Percentiles rank a stretch among this genome's conserved stretches.
These are phyloP conservation scores for Torulaspora indica DNA, from an alignment of 805 yeast species.

Conservation along the genomic window DNA sequence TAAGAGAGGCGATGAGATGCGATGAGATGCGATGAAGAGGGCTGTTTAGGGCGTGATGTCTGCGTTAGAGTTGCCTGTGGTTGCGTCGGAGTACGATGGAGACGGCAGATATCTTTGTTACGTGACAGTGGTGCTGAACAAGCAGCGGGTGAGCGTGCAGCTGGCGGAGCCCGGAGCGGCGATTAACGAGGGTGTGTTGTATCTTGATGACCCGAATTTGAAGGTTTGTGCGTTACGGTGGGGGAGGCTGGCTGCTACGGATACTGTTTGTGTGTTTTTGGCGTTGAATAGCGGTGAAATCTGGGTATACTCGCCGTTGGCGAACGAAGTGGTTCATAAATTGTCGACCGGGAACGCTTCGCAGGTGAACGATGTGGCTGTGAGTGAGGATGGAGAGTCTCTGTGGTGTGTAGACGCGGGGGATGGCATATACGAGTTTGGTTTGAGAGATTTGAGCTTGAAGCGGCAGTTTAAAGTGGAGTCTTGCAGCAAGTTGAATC, in stretches of 20 bases:
- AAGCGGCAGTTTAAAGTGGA: constrained; percentile 42
- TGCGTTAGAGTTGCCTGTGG: constrained; percentile 19
- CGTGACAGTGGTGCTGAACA: constrained; percentile 62
- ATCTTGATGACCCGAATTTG: constrained; percentile 26
- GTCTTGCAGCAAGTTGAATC: constrained; percentile 30
- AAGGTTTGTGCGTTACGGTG: constrained; percentile 26
- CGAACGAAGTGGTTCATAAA: constrained; percentile 52
- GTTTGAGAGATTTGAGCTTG: constrained; percentile 43
- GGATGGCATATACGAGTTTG: constrained; percentile 62
- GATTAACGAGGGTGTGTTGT: constrained; percentile 37
- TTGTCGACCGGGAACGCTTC: constrained; percentile 45
- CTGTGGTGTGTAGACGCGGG: constrained; percentile 57
- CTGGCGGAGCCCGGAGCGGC: constrained; percentile 45
- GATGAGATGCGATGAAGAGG: constrained; percentile 12
- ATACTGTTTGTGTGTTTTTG: constrained; percentile 49
- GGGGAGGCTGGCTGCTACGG: constrained; percentile 29
- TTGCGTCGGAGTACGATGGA: constrained; percentile 55
- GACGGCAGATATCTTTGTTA: constrained; percentile 59
- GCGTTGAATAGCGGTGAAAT: constrained; percentile 64
- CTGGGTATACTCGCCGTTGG: constrained; percentile 62
- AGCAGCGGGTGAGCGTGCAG: constrained; percentile 64
- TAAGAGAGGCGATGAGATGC: too few relatives aligned
- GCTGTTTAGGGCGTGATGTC: background rate
- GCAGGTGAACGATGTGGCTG: constrained; percentile 48
- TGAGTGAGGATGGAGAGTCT: constrained; percentile 33